Evolutionary conservation across 176 grass and related monocot genomes (phyloP), one percentile per base, ranked within the genome.

Genomic region (Bonia amplexicaulis): DNA sequence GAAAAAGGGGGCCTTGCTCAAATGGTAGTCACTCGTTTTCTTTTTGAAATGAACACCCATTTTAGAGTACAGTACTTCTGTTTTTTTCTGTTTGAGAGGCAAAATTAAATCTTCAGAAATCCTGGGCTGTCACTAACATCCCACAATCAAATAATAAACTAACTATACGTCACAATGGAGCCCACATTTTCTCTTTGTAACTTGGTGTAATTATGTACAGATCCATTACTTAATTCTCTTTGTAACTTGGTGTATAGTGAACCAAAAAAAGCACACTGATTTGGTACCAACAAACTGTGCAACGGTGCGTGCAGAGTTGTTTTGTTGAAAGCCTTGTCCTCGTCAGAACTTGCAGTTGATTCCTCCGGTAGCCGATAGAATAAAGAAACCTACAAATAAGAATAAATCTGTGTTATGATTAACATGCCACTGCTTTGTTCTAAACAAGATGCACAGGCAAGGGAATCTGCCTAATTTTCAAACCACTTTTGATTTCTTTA

Each of bases 191-290:
- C 62, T 76, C 62, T 65, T 71, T 87, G 45, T 69, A 80, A 19
- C 47, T 87, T 31, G 9, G 12, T 69, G 80, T 80, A 62, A 33
- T 76, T 87, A 91, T 91, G 63, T 84, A 87, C 89, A 91, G 11
- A 76, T 87, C 15, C 80, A 71, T 80, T 37, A 68, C 69, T 75
- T 74, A 59, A 64, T 69, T 54, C 62, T 76, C 62, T 65, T 71
- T 87, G 45, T 69, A 80, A 19, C 47, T 87, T 31, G 9, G 12
- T 69, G 80, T 80, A 62, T 52, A 61, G 80, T 65, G 61, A 51
- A 87, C 80, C 80, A 84, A 84, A 77, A 67, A 63, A 55, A 7
- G 2, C 64, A 71, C 61, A 80, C 69, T 39, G 81, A 69, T 76
- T 75, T 69, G 49, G 35, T 84, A 44, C 25, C 33, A 79, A 62